Percentiles rank a stretch among this genome's conserved stretches.
Evolutionary conservation across 768 basidiomycete species (phyloP).

Genomic region (Heimioporus sp.): DNA sequence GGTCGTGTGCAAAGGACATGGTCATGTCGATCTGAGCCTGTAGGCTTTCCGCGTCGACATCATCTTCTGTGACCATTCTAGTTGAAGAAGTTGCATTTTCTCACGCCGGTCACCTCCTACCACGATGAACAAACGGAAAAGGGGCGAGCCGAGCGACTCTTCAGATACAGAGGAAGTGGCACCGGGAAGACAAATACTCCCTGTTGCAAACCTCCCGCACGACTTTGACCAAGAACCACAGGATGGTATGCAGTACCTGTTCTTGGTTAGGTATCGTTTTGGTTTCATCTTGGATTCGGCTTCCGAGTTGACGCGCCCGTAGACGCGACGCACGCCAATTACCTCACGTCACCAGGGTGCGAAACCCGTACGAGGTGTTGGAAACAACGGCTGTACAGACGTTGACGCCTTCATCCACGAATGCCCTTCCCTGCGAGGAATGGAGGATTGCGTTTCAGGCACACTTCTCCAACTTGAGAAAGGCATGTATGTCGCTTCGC

Average conservation of each 20-base stretch:
- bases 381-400: constrained; percentile 23
- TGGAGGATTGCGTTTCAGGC: constrained; percentile 61
- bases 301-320: constrained; percentile 8
- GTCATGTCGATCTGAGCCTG: constrained; percentile 84
- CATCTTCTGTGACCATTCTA: constrained; percentile 40
- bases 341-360: constrained; percentile 61
- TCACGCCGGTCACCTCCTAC: constrained; percentile 12
- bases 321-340: constrained; percentile 72
- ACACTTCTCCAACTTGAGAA: constrained; percentile 65
- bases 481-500: constrained; percentile 29
- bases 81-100: constrained; percentile 7
- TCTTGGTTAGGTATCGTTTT: constrained; percentile 65
- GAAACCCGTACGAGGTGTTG: constrained; percentile 62
- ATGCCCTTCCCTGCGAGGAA: constrained; percentile 57
- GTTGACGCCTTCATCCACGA: constrained; percentile 21
- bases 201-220: constrained; percentile 76
- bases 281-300: neutral
- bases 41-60: constrained; percentile 62
- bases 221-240: constrained; percentile 62
- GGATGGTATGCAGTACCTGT: constrained; percentile 80
- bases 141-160: constrained; percentile 46
- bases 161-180: constrained; percentile 62
- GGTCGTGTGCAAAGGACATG: constrained; percentile 70
- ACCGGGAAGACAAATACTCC: constrained; percentile 70
- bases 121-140: constrained; percentile 52